phyloP scores from a whole-genome alignment of 1,139 yeast species.

The Yamadazyma taylorii region DNA sequence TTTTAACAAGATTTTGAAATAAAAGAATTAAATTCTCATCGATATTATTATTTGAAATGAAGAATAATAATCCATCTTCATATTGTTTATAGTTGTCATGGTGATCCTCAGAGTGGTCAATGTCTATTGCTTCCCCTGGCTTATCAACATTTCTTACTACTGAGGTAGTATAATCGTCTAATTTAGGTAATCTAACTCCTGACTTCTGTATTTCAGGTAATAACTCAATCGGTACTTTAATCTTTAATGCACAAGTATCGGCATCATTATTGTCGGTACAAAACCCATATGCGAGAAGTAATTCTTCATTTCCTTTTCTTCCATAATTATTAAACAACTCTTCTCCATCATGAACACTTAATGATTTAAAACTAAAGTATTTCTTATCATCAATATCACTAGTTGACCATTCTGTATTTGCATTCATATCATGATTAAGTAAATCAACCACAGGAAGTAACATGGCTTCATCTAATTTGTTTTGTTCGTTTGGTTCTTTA shows the following conservation, averaged over 20 bases:
- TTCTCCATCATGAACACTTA: conserved; percentile 27
- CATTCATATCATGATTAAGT: conserved; percentile 65
- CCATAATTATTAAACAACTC: conserved; percentile 84
- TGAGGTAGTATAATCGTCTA: conserved; percentile 49
- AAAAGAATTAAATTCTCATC: conserved; percentile 50
- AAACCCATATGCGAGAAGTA: conserved; percentile 68
- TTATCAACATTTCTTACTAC: conserved; percentile 19
- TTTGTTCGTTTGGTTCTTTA: conserved; percentile 23
- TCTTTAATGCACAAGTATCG: conserved; percentile 62
- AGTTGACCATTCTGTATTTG: conserved; percentile 65
- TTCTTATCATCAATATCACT: conserved; percentile 16
- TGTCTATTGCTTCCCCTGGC: no score
- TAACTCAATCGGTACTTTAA: conserved; percentile 44
- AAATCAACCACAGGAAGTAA: conserved; percentile 78
- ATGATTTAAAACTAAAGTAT: conserved; percentile 32
- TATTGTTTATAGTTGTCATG: conserved; percentile 15
- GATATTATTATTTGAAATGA: conserved; percentile 35
- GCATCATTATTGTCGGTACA: conserved; percentile 57
- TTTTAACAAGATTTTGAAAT: conserved; percentile 52
- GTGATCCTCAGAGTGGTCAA: no score
- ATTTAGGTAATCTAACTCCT: conserved; percentile 47
- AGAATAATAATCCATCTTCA: conserved; percentile 45
- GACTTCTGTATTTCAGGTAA: conserved; percentile 34
- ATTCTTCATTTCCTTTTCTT: conserved; percentile 78
- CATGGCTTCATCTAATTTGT: conserved; percentile 54